phyloP scores from a whole-genome alignment of 257 asterid species.

The Thymus mandschuricus region DNA sequence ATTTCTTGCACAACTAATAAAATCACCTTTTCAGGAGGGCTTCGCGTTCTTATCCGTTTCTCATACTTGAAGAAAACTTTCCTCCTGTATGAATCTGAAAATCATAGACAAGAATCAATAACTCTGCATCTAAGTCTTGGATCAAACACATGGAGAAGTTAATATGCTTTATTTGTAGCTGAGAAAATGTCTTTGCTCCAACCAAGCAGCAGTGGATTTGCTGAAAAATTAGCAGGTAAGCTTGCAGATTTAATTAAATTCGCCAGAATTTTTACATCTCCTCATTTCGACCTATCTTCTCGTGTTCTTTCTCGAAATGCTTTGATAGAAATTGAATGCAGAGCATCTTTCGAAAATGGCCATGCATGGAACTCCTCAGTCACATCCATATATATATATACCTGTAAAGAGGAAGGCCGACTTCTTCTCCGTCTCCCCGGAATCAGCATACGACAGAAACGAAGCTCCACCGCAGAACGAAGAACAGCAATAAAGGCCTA shows the following conservation, averaged over 20 bases:
- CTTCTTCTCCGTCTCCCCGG: slow-evolving; percentile 52
- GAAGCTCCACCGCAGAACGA: slow-evolving; percentile 37
- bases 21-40: slow-evolving; percentile 90
- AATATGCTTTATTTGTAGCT: too few relatives aligned
- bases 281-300: too few relatives aligned
- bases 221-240: too few relatives aligned
- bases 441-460: slow-evolving; percentile 61
- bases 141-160: neutral
- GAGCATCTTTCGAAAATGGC: too few relatives aligned
- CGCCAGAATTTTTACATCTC: too few relatives aligned
- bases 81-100: slow-evolving; percentile 76
- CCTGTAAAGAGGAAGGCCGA: slow-evolving; percentile 64
- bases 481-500: slow-evolving; percentile 48
- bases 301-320: too few relatives aligned
- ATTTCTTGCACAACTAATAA: neutral
- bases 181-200: too few relatives aligned
- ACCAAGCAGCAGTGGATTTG: too few relatives aligned
- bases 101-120: slow-evolving; percentile 6
- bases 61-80: slow-evolving; percentile 96
- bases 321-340: too few relatives aligned
- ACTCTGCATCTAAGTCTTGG: neutral
- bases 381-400: slow-evolving; percentile 16
- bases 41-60: slow-evolving; percentile 77
- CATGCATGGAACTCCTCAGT: too few relatives aligned
- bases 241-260: too few relatives aligned